phyloP scores from a whole-genome alignment of 1,284 basidiomycete species.

The Calocybe gambosa region DNA sequence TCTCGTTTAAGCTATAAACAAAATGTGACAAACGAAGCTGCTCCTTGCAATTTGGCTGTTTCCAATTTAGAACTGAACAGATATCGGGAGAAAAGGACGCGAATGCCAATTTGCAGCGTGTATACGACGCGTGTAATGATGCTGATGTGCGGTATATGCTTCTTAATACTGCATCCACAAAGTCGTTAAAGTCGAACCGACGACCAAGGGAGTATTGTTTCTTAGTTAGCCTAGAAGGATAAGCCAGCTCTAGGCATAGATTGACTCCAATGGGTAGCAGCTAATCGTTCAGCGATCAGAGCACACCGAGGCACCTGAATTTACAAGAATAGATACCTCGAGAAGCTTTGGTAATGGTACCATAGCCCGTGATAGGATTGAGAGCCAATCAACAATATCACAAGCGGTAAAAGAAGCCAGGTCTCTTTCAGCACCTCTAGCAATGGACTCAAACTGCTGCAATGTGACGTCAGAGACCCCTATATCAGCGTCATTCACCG shows the following conservation, averaged over 20 bases:
- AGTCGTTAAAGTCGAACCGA: slow-evolving; percentile 67
- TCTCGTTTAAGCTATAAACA: background rate
- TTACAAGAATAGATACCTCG: slow-evolving; percentile 43
- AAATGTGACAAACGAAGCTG: background rate
- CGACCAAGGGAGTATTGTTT: slow-evolving; percentile 41
- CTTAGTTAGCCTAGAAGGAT: slow-evolving; percentile 44
- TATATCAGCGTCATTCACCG: slow-evolving; percentile 70
- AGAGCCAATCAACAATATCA: slow-evolving; percentile 50
- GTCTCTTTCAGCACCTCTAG: slow-evolving; percentile 43
- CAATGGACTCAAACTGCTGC: slow-evolving; percentile 71
- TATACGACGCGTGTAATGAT: slow-evolving; percentile 40
- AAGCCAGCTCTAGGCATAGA: slow-evolving; percentile 77
- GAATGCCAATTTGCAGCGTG: slow-evolving; percentile 75
- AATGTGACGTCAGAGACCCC: slow-evolving; percentile 81
- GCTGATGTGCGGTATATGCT: slow-evolving; percentile 69
- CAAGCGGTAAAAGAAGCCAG: slow-evolving; percentile 26
- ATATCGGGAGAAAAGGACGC: slow-evolving; percentile 85
- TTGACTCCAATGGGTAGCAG: slow-evolving; percentile 68
- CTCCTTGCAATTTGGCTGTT: slow-evolving; percentile 91
- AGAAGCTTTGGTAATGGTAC: slow-evolving; percentile 67
- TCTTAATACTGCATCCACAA: slow-evolving; percentile 78
- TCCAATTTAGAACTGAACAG: slow-evolving; percentile 93
- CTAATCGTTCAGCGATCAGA: slow-evolving; percentile 32
- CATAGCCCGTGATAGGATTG: slow-evolving; percentile 51
- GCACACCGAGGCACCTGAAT: slow-evolving; percentile 1